Conservation (phyloP, 225 moss, liverwort and hornwort genomes). For the Sphagnum contortum region DNA sequence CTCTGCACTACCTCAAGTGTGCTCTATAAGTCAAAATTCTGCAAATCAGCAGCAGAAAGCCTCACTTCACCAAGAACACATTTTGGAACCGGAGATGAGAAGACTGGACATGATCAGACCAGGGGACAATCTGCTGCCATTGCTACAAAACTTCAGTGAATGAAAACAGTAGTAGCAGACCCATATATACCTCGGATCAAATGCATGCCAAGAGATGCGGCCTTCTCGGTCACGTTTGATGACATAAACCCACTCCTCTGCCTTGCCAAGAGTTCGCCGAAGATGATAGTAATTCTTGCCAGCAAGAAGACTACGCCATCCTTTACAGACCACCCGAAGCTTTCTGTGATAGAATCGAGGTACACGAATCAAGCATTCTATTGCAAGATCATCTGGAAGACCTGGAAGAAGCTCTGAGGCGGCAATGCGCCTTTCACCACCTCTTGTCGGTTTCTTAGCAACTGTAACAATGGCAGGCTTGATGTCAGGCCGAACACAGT, state of each 20-base stretch:
- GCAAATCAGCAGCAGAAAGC: too few species aligned
- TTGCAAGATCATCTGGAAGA: conserved; percentile 97
- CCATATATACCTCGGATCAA: conserved; percentile 64
- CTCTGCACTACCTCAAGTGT: too few species aligned
- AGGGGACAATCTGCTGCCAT: too few species aligned
- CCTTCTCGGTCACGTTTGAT: conserved; percentile 93
- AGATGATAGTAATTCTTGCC: conserved; percentile 93
- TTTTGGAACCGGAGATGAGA: too few species aligned
- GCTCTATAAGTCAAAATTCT: too few species aligned
- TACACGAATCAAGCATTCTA: conserved; percentile 92
- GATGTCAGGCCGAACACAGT: conserved; percentile 92
- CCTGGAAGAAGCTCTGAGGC: conserved; percentile 82
- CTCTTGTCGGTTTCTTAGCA: conserved; percentile 66
- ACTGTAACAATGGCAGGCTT: conserved; percentile 80
- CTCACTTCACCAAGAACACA: too few species aligned
- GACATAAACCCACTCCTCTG: conserved; percentile 98
- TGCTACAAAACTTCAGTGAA: too few species aligned
- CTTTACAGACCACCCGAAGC: conserved; percentile 90
- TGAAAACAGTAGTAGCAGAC: too few species aligned
- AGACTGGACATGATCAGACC: too few species aligned
- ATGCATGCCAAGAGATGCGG: conserved; percentile 99
- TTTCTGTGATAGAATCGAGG: conserved; percentile 84
- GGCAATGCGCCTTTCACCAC: conserved; percentile 64
- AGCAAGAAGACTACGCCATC: conserved; percentile 92
- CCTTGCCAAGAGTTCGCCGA: conserved; percentile 86